These are phyloP conservation scores for Leccinum rimulosum DNA, from an alignment of 768 basidiomycete species.

Conservation along the genomic window DNA sequence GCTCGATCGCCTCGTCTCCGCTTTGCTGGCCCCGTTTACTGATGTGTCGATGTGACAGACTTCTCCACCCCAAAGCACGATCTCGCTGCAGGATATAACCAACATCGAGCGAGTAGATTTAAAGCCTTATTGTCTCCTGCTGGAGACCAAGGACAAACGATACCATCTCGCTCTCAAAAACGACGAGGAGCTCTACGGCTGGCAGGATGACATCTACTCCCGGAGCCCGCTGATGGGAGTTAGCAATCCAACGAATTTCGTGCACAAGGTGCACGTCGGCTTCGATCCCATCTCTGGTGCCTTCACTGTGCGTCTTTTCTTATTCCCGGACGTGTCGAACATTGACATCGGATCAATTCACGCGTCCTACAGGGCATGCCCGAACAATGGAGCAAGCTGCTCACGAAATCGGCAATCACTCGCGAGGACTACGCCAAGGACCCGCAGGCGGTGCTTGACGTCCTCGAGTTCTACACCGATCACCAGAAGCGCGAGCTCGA, in stretches of 20 bases:
- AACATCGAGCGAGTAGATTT: constrained; percentile 90
- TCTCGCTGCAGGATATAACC: constrained; percentile 73
- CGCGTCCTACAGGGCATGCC: constrained; percentile 74
- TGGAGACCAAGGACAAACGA: constrained; percentile 84
- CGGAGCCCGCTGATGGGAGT: constrained; percentile 92
- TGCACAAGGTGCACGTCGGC: constrained; percentile 97
- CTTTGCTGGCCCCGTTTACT: neutral
- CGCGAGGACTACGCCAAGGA: constrained; percentile 97
- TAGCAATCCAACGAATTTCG: constrained; percentile 94
- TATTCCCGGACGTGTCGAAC: neutral
- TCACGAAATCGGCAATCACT: constrained; percentile 96
- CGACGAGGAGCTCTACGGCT: constrained; percentile 96
- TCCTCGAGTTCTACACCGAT: constrained; percentile 97
- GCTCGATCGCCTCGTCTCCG: neutral
- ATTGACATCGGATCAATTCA: neutral
- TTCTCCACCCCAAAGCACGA: constrained; percentile 54
- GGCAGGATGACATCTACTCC: constrained; percentile 96
- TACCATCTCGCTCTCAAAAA: constrained; percentile 81
- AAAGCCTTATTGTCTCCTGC: constrained; percentile 89
- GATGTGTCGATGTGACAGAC: constrained; percentile 35
- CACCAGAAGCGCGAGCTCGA: constrained; percentile 94
- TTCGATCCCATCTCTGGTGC: constrained; percentile 92
- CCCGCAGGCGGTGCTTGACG: constrained; percentile 95
- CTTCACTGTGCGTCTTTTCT: constrained; percentile 70
- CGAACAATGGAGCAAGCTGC: constrained; percentile 95